phyloP scores from a whole-genome alignment of 2,329 filamentous ascomycete species.

The Verticillium longisporum region DNA sequence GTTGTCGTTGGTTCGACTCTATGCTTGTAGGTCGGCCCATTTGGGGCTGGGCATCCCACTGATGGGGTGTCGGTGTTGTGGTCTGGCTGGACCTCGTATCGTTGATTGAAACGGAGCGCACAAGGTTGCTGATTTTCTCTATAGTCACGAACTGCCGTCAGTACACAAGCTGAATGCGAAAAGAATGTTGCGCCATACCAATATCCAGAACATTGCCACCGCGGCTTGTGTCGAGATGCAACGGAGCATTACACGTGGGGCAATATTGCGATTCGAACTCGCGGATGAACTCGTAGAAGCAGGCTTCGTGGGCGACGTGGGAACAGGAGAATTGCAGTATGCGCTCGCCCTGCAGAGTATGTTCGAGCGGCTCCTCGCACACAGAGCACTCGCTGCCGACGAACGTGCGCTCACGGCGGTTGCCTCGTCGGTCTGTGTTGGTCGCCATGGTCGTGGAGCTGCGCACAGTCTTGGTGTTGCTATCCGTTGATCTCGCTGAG shows the following conservation, averaged over 20 bases:
- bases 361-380: constrained; percentile 93
- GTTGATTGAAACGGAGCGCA: constrained; percentile 68
- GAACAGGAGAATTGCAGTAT: constrained; percentile 93
- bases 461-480: constrained; percentile 28
- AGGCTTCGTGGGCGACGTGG: constrained; percentile 97
- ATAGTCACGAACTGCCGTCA: constrained; percentile 4
- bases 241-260: constrained; percentile 84
- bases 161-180: neutral
- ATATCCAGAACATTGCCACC: constrained; percentile 90
- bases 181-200: constrained; percentile 44
- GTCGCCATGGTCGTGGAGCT: constrained; percentile 30
- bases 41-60: constrained; percentile 61
- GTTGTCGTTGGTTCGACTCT: constrained; percentile 28
- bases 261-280: constrained; percentile 93
- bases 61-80: constrained; percentile 53
- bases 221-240: constrained; percentile 86
- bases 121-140: constrained; percentile 95
- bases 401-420: constrained; percentile 86
- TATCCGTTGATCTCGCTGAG: constrained; percentile 24
- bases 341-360: constrained; percentile 87
- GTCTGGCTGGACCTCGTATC: constrained; percentile 51
- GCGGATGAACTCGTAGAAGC: constrained; percentile 97
- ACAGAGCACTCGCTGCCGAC: constrained; percentile 92
- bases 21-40: constrained; percentile 47
- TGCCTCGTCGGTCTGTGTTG: constrained; percentile 52